Evolutionary conservation across 805 yeast species (phyloP).

Genomic region (Metschnikowia corniflorae): DNA sequence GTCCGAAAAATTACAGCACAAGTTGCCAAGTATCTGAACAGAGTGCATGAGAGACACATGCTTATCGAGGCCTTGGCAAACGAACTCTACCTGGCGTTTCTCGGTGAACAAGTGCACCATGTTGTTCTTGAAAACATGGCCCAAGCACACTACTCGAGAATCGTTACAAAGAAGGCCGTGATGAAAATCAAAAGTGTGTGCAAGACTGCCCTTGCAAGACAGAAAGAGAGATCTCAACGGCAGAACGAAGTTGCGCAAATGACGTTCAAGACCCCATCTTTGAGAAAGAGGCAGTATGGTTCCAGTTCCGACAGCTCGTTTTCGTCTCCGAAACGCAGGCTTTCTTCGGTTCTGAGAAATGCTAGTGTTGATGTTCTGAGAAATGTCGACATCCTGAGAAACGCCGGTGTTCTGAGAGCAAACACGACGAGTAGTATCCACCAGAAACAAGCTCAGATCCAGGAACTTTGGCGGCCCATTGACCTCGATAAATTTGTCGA

Average conservation of each 20-base stretch:
- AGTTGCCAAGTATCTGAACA: slow-evolving; percentile 21
- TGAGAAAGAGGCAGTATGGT: slow-evolving; percentile 17
- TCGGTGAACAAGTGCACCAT: slow-evolving; percentile 53
- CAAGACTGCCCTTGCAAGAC: slow-evolving; percentile 20
- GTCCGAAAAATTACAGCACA: slow-evolving; percentile 24
- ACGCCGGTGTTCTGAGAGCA: too few relatives aligned
- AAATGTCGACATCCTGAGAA: too few relatives aligned
- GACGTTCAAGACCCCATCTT: slow-evolving; percentile 21
- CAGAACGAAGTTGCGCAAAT: slow-evolving; percentile 27
- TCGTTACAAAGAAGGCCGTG: slow-evolving; percentile 30
- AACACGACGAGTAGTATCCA: background rate
- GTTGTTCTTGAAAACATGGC: slow-evolving; percentile 45
- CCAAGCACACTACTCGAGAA: slow-evolving; percentile 28
- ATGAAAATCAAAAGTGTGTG: slow-evolving; percentile 30
- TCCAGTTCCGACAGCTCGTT: background rate
- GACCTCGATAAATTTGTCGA: slow-evolving; percentile 34
- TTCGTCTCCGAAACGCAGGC: background rate
- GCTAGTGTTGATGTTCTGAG: background rate
- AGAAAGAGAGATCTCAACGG: slow-evolving; percentile 29
- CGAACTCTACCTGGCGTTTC: slow-evolving; percentile 57
- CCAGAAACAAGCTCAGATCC: slow-evolving; percentile 30
- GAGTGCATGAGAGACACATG: slow-evolving; percentile 18
- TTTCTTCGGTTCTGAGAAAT: background rate
- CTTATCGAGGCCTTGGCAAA: slow-evolving; percentile 39
- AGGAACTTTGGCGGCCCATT: slow-evolving; percentile 47